phyloP scores from a whole-genome alignment of 495 filamentous ascomycete species.

The Cudoniella acicularis region DNA sequence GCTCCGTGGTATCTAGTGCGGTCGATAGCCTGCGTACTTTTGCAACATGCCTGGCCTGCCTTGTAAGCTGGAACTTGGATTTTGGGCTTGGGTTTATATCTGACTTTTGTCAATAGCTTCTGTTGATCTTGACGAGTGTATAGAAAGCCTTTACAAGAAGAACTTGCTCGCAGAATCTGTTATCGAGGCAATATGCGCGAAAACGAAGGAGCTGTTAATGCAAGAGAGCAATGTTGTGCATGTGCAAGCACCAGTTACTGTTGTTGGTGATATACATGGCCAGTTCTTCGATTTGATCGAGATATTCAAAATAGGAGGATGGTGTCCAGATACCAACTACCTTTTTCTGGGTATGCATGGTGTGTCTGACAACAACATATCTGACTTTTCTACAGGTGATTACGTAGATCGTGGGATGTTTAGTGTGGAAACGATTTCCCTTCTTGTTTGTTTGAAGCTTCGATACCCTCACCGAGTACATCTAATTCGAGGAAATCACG shows the following conservation, averaged over 20 bases:
- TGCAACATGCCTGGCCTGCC: conserved; percentile 84
- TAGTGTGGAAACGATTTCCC: conserved; percentile 93
- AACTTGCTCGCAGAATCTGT: conserved; percentile 96
- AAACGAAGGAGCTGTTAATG: conserved; percentile 97
- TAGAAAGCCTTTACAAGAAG: conserved; percentile 90
- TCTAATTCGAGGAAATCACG: conserved; percentile 94
- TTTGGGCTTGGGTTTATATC: conserved; percentile 1
- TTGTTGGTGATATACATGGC: conserved; percentile 97
- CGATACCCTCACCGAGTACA: conserved; percentile 90
- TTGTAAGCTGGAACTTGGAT: conserved; percentile 51
- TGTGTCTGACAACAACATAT: background rate
- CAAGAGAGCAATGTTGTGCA: conserved; percentile 99
- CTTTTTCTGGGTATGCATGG: conserved; percentile 77
- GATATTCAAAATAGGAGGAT: conserved; percentile 97
- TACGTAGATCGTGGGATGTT: conserved; percentile 98
- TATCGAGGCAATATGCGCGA: conserved; percentile 98
- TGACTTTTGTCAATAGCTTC: conserved; percentile 58
- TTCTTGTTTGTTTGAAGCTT: conserved; percentile 91
- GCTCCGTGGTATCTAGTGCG: background rate
- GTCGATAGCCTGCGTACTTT: conserved; percentile 7
- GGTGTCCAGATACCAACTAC: conserved; percentile 96
- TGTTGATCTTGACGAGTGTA: conserved; percentile 98
- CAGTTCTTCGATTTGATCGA: conserved; percentile 99
- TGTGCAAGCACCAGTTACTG: conserved; percentile 93
- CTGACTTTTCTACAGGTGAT: conserved; percentile 56